Evolutionary conservation across 768 basidiomycete species (phyloP), one percentile per base, ranked within the genome.

Genomic region (Cubamyces sp.): DNA sequence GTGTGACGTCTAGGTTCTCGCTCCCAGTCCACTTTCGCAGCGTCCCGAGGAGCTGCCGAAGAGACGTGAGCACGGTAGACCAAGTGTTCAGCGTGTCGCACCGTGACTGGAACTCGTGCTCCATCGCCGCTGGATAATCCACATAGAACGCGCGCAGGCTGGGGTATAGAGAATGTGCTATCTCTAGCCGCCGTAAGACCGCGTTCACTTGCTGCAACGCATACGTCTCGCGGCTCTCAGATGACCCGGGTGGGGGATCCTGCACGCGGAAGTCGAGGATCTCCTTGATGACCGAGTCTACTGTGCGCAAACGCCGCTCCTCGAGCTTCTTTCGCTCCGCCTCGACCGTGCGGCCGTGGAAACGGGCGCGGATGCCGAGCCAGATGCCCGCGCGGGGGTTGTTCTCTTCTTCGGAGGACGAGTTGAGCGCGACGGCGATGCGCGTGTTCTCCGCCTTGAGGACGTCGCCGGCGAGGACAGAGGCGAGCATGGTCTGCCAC

Each of bases 401-500:
- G 70, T 86, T 82, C 75, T 88, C 84, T 76, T 88, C 87, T 60
- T 91, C 87, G 8, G 81, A 81, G 19, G 84, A 82, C 21, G 86
- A 83, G 65, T 89, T 86, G 52, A 94, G 78, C 16, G 87, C 91
- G 49, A 87, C 87, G 28, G 91, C 90, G 62, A 98, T 95, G 59
- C 97, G 86, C 25, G 91, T 91, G 76, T 94, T 97, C 77, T 98
- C 97, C 0, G 93, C 91, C 73, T 90, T 93, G 65, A 99, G 84
- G 12, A 99, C 94, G 69, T 98, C 96, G 11, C 97, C 96, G 30
- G 86, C 86, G 48, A 99, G 82, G 25, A 98, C 96, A 30, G 95
- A 96, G 14, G 92, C 86, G 34, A 98, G 85, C 87, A 98, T 90
- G 18, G 90, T 90, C 74, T 96, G 94, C 97, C 97, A 98, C 75